Base-by-base conservation (phyloP, 495 filamentous ascomycete species). In the Pseudomonodictys pantanalensis region DNA sequence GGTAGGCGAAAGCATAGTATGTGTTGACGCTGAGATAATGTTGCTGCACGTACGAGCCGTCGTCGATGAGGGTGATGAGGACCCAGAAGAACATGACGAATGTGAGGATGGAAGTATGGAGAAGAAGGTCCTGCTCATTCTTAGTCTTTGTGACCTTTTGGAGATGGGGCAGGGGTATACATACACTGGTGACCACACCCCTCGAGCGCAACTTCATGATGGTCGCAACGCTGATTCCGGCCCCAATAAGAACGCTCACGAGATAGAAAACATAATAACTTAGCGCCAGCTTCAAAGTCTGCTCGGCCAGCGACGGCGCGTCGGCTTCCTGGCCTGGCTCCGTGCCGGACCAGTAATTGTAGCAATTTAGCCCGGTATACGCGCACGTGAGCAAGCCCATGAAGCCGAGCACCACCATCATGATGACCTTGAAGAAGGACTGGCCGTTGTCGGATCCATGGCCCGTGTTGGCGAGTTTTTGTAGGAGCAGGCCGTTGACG, bases 401-500 rank as follows among this genome's bases (percentile, higher is more conserved):
- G 18, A 64, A 2, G 32, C 26, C 46, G 4, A 64, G 54, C n/a
- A 58, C 38, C 32, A 41, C 28, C 0, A 44, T 38, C 17, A 26
- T 46, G 23, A 58, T 23, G 38, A 52, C 17, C 7, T 57, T 57
- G 17, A 35, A 47, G 38, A 32, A 35, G 15, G 15, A 28, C 0
- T 43, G 25, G 15, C 10, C 15, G 10, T 45, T 7, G 39, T 54
- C 60, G 23, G 30, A n/a, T 23, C 9, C 48, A 12, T 24, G 11
- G 25, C 50, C 39, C 12, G n/a, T n/a, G n/a, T n/a, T n/a, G n/a
- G n/a, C n/a, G n/a, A n/a, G n/a, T n/a, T n/a, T n/a, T n/a, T n/a
- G n/a, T n/a, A n/a, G n/a, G n/a, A 65, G 35, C 9, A 25, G 15
- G 44, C 20, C 42, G 47, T 56, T 55, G 25, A 65, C 51, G 33